A percentile compares a stretch with the other conserved stretches of the same genome.
Evolutionary conservation across 306 rosid species (phyloP).

Genomic region (cucumber (Cucumis sativus)): DNA sequence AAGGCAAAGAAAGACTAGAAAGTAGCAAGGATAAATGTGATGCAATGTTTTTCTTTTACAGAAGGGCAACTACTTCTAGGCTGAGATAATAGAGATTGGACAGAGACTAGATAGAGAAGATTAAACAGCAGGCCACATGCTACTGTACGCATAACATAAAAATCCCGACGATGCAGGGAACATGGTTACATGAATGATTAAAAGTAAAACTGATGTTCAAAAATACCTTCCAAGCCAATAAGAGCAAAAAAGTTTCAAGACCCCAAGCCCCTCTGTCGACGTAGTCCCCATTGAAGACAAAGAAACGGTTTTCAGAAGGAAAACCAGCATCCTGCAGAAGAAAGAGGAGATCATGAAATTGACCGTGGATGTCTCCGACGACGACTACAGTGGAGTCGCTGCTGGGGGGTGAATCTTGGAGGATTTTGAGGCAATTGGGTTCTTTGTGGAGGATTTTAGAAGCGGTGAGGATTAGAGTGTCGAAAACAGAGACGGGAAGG

Average conservation of each 20-base stretch:
- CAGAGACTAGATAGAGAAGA: background rate
- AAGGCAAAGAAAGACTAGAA: background rate
- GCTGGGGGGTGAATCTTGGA: constrained; percentile 21
- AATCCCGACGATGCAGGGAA: background rate
- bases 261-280: constrained; percentile 97
- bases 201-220: background rate
- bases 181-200: background rate
- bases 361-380: constrained; percentile 81
- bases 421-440: constrained; percentile 47
- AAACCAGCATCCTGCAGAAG: constrained; percentile 56
- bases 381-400: constrained; percentile 23
- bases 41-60: background rate
- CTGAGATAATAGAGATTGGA: background rate
- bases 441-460: constrained; percentile 81
- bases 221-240: constrained; percentile 67
- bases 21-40: background rate
- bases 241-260: constrained; percentile 56
- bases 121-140: background rate
- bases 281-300: constrained; percentile 75
- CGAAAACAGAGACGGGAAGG: constrained; percentile 54
- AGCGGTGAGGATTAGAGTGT: constrained; percentile 46
- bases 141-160: background rate
- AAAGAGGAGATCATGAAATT: constrained; percentile 59
- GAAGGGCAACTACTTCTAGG: background rate
- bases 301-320: constrained; percentile 45